These are phyloP conservation scores for Acanthamoeba triangularis DNA, from an alignment of 208 protist species.

Conservation along the genomic window DNA sequence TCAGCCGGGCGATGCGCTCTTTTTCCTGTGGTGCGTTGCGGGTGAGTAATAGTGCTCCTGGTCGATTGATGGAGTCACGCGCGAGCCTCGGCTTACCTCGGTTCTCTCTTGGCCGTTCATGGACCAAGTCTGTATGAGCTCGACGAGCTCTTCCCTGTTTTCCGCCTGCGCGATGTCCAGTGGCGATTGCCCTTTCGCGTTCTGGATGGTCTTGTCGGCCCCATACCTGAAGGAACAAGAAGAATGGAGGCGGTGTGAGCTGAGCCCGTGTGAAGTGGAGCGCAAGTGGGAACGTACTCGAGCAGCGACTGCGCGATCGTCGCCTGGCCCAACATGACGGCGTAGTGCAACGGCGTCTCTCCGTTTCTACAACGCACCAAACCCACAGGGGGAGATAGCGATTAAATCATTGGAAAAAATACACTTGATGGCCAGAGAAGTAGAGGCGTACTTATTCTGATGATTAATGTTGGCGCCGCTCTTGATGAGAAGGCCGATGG, in stretches of 20 bases:
- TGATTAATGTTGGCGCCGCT: slow-evolving; percentile 63
- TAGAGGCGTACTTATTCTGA: slow-evolving; percentile 50
- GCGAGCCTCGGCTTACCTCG: not conserved
- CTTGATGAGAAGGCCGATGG: slow-evolving; percentile 23
- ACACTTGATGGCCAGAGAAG: not conserved
- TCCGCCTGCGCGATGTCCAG: slow-evolving; percentile 45
- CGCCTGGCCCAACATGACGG: slow-evolving; percentile 41
- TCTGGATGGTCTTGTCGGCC: slow-evolving; percentile 35
- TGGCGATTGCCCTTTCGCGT: not conserved
- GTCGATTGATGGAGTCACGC: too few relatives aligned
- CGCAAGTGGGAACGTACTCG: not conserved
- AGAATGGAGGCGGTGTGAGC: not conserved
- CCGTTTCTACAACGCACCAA: not conserved
- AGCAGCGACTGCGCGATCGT: not conserved
- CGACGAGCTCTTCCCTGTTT: slow-evolving; percentile 46
- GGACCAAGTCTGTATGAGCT: slow-evolving; percentile 28
- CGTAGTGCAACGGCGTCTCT: slow-evolving; percentile 57
- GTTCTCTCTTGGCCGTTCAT: slow-evolving; percentile 9
- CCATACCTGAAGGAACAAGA: not conserved
- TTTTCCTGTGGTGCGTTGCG: not conserved
- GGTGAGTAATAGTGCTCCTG: too few relatives aligned
- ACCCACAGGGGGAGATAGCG: not conserved
- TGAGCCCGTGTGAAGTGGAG: not conserved
- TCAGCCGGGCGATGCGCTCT: slow-evolving; percentile 45
- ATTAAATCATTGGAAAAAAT: not conserved